Conservation (phyloP, 2,329 filamentous ascomycete genomes). For the Aspergillus nomiae region DNA sequence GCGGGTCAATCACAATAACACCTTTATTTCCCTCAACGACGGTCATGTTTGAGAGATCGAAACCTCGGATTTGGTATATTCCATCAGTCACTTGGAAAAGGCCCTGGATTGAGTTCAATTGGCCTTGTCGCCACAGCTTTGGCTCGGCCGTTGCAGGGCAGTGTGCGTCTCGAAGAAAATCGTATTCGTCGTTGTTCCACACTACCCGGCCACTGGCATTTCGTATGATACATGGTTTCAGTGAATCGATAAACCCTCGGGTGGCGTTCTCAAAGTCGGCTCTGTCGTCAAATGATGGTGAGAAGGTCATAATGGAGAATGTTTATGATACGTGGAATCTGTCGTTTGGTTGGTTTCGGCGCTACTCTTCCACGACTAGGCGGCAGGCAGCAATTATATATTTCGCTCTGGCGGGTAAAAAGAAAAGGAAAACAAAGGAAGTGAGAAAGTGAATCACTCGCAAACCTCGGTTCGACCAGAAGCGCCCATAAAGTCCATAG, state of each 20-base stretch:
- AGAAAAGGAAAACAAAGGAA: neutral
- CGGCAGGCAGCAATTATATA: neutral
- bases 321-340: neutral
- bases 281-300: constrained; percentile 15
- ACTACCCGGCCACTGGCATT: constrained; percentile 29
- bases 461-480: neutral
- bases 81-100: constrained; percentile 38
- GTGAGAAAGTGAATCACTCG: neutral
- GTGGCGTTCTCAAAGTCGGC: constrained; percentile 21
- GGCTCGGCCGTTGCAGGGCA: constrained; percentile 32
- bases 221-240: constrained; percentile 23
- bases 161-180: constrained; percentile 28
- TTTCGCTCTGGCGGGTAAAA: neutral
- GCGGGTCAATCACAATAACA: constrained; percentile 43
- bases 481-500: neutral
- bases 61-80: constrained; percentile 46
- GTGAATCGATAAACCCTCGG: constrained; percentile 24
- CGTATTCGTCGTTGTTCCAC: constrained; percentile 36
- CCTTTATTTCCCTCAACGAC: constrained; percentile 41
- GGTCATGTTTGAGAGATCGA: constrained; percentile 47
- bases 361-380: neutral
- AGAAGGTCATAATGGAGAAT: neutral
- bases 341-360: neutral
- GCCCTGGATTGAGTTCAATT: constrained; percentile 34
- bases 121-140: constrained; percentile 40